Evolutionary conservation across 2,329 filamentous ascomycete species (phyloP), one percentile per base, ranked within the genome.

Genomic region (Xylariaceae sp.): DNA sequence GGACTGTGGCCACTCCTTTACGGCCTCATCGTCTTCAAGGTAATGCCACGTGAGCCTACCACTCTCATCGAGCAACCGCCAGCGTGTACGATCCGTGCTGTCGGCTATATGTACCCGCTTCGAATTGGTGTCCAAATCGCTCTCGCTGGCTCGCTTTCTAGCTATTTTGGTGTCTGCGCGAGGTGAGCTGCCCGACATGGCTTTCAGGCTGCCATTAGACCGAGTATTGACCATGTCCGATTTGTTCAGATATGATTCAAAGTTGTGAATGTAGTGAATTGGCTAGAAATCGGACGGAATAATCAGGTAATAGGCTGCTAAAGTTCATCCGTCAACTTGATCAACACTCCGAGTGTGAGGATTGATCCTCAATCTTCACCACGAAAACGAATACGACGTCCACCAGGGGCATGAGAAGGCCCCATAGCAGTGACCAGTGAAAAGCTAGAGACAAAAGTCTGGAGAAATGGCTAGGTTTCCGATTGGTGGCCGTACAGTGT

Each of bases 41-140:
- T 97, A 99, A 65, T 94, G 88, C 94, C 94, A 99, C 47, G 89
- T 96, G 65, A 96, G 91, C 51, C 88, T 80, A 46, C 94, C 92
- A 48, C 83, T 80, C 55, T 95, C 89, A 66, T 95, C 87, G 57
- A 84, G 80, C 68, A 97, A 74, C 57, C 94, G 83, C 94, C 94
- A 99, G 71, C 88, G 80, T 7, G 83, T 80, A 61, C 83, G 82
- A 71, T 99, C 92, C 4, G 91, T 96, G 66, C 80, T 83, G 37
- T 77, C 73, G 43, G 71, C 72, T 45, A 83, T 68, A 56, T 69
- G 75, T 30, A 76, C 75, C 46, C 70, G 73, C 61, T 80, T 80
- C 12, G 67, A 51, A 13, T 60, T 52, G 43, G 62, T 62, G 41
- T 71, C 68, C 43, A 66, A 56, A 30, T 67, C 67, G 54, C 68